These are phyloP conservation scores for Boletus pseudopeckii DNA, from an alignment of 768 basidiomycete species.

Conservation along the genomic window DNA sequence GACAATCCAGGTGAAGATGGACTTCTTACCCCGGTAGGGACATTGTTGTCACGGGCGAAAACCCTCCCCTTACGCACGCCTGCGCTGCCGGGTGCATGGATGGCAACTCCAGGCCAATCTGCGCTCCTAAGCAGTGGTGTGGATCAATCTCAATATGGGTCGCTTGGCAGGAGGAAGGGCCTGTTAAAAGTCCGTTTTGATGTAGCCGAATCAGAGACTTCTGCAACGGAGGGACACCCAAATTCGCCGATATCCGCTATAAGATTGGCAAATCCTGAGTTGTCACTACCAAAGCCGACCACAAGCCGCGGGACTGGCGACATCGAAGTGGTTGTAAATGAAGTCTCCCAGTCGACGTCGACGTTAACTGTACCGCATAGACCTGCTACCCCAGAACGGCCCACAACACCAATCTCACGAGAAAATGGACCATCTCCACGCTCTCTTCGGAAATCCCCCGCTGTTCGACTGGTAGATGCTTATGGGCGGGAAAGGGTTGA, in stretches of 20 bases:
- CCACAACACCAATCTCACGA: constrained; percentile 25
- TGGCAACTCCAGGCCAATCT: constrained; percentile 48
- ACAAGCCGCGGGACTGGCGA: constrained; percentile 4
- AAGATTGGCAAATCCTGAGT: constrained; percentile 21
- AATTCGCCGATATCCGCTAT: constrained; percentile 29
- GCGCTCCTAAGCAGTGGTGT: constrained; percentile 10
- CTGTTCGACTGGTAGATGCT: constrained; percentile 67
- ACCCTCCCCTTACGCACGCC: constrained; percentile 55
- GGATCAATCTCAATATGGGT: constrained; percentile 32
- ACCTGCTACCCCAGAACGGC: constrained; percentile 22
- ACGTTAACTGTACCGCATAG: constrained; percentile 4
- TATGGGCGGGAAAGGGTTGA: constrained; percentile 51
- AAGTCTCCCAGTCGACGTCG: not conserved
- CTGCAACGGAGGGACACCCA: constrained; percentile 27
- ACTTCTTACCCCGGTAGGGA: constrained; percentile 42
- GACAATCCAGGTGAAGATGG: constrained; percentile 23
- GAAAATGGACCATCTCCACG: constrained; percentile 27
- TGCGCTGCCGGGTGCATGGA: constrained; percentile 68
- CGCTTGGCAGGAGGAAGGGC: constrained; percentile 46
- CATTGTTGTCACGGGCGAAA: constrained; percentile 49
- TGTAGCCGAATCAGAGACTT: constrained; percentile 35
- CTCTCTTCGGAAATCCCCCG: constrained; percentile 45
- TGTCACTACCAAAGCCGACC: constrained; percentile 7
- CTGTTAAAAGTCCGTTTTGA: constrained; percentile 75
- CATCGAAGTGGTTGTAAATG: constrained; percentile 4